Conservation (phyloP, 139 green algal species). For the Penium margaritaceum region DNA sequence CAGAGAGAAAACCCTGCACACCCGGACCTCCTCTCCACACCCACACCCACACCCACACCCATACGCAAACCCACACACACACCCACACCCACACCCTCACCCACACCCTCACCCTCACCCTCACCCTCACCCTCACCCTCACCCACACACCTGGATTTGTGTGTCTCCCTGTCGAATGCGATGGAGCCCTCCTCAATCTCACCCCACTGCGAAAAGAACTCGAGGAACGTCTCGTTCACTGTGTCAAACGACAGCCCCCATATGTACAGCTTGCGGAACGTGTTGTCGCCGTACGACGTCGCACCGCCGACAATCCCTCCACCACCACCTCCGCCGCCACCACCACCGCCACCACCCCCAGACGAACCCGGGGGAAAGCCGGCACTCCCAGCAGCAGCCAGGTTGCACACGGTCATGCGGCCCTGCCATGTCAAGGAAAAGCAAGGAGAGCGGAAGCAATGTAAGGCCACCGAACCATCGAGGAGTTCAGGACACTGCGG, state of each 20-base stretch:
- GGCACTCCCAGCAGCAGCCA: constrained; percentile 28
- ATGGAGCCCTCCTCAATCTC: constrained; percentile 43
- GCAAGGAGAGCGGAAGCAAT: no score
- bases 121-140: no score
- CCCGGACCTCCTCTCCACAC: no score
- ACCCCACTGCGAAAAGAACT: constrained; percentile 36
- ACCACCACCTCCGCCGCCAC: no score
- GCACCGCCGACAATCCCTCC: neutral
- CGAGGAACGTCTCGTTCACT: constrained; percentile 32
- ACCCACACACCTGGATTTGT: constrained; percentile 42
- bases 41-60: no score
- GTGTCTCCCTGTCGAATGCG: constrained; percentile 31
- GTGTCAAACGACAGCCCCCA: constrained; percentile 43
- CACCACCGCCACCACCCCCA: no score
- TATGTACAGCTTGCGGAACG: constrained; percentile 37
- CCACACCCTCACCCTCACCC: neutral
- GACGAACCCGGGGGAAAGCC: neutral
- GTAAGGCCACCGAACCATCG: no score
- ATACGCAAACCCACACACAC: neutral
- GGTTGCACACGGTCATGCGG: constrained; percentile 35
- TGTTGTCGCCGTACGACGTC: constrained; percentile 5
- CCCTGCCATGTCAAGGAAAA: constrained; percentile 19
- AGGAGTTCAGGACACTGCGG: no score
- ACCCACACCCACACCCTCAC: neutral
- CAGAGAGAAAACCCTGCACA: neutral